Conservation (phyloP, 202 grass and related monocot species). For the Schoenoplectus tabernaemontani region DNA sequence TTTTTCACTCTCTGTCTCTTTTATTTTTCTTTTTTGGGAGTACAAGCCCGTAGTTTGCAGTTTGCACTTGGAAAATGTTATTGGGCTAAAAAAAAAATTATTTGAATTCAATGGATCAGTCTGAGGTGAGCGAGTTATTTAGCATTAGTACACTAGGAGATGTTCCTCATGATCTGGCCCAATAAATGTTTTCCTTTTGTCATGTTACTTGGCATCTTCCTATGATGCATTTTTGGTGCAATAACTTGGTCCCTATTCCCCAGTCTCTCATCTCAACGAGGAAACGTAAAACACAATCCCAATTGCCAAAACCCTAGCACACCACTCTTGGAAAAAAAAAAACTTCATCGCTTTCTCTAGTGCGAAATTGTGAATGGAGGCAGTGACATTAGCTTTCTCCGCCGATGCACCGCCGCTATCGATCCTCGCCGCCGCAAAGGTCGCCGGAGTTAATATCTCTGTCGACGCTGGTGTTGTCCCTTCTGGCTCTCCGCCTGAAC, state of each 20-base stretch:
- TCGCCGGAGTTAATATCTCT: constrained; percentile 45
- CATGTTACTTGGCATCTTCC: neutral
- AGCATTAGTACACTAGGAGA: neutral
- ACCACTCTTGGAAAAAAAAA: no score
- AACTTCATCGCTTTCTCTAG: neutral
- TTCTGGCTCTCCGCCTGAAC: constrained; percentile 38
- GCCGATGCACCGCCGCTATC: constrained; percentile 53
- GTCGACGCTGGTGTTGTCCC: constrained; percentile 46
- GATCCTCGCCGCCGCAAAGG: constrained; percentile 55
- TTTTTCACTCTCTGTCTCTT: neutral
- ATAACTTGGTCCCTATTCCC: neutral
- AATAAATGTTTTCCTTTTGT: neutral
- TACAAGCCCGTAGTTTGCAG: neutral
- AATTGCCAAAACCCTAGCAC: constrained; percentile 26
- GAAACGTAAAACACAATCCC: no score
- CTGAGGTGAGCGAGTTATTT: neutral
- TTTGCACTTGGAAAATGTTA: neutral
- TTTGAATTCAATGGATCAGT: neutral
- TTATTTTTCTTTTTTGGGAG: neutral
- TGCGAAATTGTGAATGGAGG: constrained; percentile 40
- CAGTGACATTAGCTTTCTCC: constrained; percentile 38
- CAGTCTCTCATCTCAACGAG: neutral
- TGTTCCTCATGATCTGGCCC: neutral
- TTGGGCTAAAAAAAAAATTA: neutral
- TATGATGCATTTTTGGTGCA: neutral